phyloP scores from a whole-genome alignment of 345 rosid species.

The Linum lewisii region DNA sequence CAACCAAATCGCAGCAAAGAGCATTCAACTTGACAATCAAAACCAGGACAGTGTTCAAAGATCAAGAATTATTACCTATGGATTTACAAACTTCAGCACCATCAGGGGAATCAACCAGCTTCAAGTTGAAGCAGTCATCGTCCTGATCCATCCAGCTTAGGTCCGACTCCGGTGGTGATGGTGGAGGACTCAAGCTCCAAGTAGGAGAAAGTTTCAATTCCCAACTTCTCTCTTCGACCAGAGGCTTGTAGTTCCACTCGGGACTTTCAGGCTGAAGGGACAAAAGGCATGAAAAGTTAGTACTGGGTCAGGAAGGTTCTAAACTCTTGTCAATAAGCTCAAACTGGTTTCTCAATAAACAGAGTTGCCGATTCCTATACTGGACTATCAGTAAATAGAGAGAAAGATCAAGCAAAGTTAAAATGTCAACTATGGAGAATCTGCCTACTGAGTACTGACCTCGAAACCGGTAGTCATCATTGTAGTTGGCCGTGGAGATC shows the following conservation, averaged over 20 bases:
- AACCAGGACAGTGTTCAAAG: not conserved
- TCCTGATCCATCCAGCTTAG: not conserved
- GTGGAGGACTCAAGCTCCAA: not conserved
- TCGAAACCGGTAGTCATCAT: not conserved
- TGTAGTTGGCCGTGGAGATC: not conserved
- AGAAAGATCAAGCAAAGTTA: not conserved
- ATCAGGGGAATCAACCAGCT: not conserved
- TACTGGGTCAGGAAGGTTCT: no score
- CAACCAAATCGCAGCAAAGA: not conserved
- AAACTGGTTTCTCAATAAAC: no score
- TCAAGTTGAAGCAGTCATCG: not conserved
- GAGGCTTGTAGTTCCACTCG: not conserved
- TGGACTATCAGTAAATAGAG: no score
- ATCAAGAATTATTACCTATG: slow-evolving; percentile 43
- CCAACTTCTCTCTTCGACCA: not conserved
- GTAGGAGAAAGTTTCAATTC: not conserved
- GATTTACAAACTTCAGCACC: slow-evolving; percentile 12
- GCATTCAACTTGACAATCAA: no score
- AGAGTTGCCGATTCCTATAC: no score
- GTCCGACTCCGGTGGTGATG: not conserved
- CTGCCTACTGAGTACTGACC: not conserved
- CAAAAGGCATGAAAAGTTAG: not conserved
- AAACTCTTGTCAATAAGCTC: no score
- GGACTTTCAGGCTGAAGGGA: not conserved
- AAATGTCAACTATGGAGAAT: not conserved